Conservation (phyloP, 306 rosid species). For the Clitoria ternatea region DNA sequence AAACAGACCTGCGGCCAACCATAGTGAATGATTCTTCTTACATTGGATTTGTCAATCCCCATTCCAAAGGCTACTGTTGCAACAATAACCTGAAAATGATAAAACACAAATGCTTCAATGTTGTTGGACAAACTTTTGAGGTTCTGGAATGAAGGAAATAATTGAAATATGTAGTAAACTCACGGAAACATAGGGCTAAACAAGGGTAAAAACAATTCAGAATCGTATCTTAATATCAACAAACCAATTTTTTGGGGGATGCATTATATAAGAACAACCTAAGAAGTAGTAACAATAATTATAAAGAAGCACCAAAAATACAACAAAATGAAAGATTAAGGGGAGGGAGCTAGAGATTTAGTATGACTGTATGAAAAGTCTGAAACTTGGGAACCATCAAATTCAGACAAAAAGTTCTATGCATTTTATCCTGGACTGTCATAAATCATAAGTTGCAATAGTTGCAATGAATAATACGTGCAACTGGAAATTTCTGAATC, state of each 20-base stretch:
- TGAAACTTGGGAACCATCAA: background rate
- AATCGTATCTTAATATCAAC: background rate
- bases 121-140: background rate
- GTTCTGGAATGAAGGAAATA: conserved; percentile 8
- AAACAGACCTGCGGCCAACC: conserved; percentile 96
- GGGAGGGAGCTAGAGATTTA: background rate
- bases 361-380: background rate
- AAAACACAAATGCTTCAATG: background rate
- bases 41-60: conserved; percentile 94
- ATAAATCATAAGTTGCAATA: background rate
- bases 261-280: conserved; percentile 7
- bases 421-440: too few species aligned
- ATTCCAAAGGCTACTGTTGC: conserved; percentile 98
- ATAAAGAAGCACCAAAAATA: background rate
- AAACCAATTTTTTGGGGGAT: background rate
- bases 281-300: background rate
- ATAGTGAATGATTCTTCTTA: conserved; percentile 89
- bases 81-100: conserved; percentile 69
- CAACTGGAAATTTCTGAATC: conserved; percentile 1
- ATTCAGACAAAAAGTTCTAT: background rate
- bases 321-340: too few species aligned
- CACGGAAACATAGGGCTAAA: background rate
- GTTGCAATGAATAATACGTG: background rate
- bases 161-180: background rate
- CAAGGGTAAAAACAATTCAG: background rate